A percentile compares a stretch with the other conserved stretches of the same genome.
These are phyloP conservation scores for Mollisiaceae sp. DNA, from an alignment of 2,329 filamentous ascomycete species.

Conservation along the genomic window DNA sequence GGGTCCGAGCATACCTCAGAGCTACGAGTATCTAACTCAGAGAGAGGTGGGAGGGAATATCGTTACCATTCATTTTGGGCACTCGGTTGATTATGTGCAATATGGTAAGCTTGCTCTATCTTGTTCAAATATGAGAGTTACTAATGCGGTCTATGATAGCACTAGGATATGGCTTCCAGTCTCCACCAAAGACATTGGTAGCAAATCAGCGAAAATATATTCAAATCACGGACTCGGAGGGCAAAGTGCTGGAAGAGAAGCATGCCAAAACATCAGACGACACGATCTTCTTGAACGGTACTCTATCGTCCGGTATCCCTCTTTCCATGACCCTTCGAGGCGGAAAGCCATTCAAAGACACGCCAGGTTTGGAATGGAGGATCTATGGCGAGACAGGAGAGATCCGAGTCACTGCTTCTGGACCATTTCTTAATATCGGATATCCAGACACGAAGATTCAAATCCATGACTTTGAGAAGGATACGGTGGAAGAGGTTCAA, in stretches of 20 bases:
- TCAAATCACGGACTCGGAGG: conserved; percentile 17
- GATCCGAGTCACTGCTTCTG: conserved; percentile 23
- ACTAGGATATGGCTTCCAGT: conserved; percentile 29
- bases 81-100: conserved; percentile 50
- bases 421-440: conserved; percentile 29
- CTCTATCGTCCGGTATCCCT: conserved; percentile 26
- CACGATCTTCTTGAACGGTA: conserved; percentile 32
- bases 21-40: conserved; percentile 50
- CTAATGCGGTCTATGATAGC: conserved; percentile 16
- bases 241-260: conserved; percentile 20
- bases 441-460: conserved; percentile 31
- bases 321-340: conserved; percentile 29
- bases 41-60: conserved; percentile 47
- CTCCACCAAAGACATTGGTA: conserved; percentile 23
- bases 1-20: conserved; percentile 27
- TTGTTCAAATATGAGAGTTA: neutral
- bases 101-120: conserved; percentile 19
- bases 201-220: conserved; percentile 21
- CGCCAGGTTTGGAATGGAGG: conserved; percentile 50
- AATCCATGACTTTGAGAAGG: conserved; percentile 22
- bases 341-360: conserved; percentile 24
- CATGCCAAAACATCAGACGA: conserved; percentile 26
- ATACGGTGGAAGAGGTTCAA: conserved; percentile 21
- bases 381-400: conserved; percentile 59
- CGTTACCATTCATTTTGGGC: conserved; percentile 39